These are phyloP conservation scores for Rhodomyrtus tomentosa DNA, from an alignment of 345 rosid genomes.

Conservation along the genomic window DNA sequence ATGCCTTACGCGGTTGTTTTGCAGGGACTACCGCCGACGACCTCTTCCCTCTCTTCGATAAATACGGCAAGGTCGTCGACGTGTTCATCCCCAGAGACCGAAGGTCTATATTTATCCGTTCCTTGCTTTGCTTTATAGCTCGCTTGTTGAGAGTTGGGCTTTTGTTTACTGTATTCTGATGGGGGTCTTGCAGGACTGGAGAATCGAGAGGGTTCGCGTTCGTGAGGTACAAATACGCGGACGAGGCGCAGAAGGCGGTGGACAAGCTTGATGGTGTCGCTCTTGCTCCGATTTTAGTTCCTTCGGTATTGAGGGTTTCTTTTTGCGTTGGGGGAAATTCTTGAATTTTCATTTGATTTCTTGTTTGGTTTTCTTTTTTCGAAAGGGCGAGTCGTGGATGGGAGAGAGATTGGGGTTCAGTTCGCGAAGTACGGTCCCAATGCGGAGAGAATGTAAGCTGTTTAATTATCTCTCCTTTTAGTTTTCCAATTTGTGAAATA, in stretches of 20 bases:
- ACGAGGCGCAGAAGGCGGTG: slow-evolving; percentile 68
- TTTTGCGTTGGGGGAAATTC: not conserved
- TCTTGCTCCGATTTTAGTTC: not conserved
- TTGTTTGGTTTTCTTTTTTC: not conserved
- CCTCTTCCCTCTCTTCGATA: slow-evolving; percentile 58
- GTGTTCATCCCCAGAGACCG: slow-evolving; percentile 59
- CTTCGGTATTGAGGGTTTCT: not conserved
- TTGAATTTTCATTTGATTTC: not conserved
- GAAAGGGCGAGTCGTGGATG: slow-evolving; percentile 90
- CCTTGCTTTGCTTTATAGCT: not conserved
- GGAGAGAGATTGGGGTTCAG: slow-evolving; percentile 90
- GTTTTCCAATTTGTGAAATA: not conserved
- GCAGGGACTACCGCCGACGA: slow-evolving; percentile 61
- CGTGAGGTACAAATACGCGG: slow-evolving; percentile 54
- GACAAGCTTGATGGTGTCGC: slow-evolving; percentile 47
- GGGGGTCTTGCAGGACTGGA: slow-evolving; percentile 25
- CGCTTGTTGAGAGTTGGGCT: not conserved
- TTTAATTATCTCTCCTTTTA: not conserved
- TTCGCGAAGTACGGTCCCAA: slow-evolving; percentile 97
- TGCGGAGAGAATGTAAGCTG: slow-evolving; percentile 83
- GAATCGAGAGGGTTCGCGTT: slow-evolving; percentile 63
- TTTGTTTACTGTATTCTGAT: not conserved
- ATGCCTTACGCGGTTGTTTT: not conserved
- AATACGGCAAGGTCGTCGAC: slow-evolving; percentile 64
- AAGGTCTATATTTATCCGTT: slow-evolving; percentile 16